A percentile compares a stretch with the other conserved stretches of the same genome.
phyloP scores from a whole-genome alignment of 495 filamentous ascomycete species.

The Penicillium pancosmium region DNA sequence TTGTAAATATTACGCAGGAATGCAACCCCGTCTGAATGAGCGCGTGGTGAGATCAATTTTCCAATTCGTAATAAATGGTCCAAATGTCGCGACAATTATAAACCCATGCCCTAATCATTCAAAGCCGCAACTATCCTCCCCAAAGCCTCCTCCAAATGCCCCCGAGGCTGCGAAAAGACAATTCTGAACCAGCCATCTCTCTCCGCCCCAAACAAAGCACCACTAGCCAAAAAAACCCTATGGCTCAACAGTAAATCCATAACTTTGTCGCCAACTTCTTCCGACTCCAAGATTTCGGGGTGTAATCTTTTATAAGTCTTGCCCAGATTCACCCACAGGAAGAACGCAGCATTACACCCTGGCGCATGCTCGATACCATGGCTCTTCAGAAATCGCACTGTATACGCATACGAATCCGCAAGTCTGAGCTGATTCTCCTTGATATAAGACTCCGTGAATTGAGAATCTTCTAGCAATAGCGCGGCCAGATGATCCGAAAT shows the following conservation, averaged over 20 bases:
- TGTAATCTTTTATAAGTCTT: conserved; percentile 35
- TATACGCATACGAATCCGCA: conserved; percentile 36
- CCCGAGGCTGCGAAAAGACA: conserved; percentile 48
- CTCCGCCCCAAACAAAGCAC: conserved; percentile 46
- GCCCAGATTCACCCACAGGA: conserved; percentile 62
- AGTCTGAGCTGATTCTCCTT: conserved; percentile 41
- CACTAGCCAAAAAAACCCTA: conserved; percentile 49
- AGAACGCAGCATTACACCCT: conserved; percentile 55
- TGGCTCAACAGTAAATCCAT: conserved; percentile 38
- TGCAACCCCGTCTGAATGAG: no score
- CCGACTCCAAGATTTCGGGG: conserved; percentile 26
- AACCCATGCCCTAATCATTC: neutral
- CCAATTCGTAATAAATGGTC: no score
- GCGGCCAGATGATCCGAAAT: conserved; percentile 47
- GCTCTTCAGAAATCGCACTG: conserved; percentile 36
- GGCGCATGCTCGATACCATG: conserved; percentile 44
- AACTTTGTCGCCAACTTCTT: conserved; percentile 25
- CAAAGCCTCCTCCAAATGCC: conserved; percentile 44
- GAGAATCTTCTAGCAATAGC: conserved; percentile 49
- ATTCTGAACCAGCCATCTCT: conserved; percentile 55
- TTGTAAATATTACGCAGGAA: no score
- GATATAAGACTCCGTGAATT: conserved; percentile 50
- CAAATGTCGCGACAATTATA: neutral
- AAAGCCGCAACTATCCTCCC: conserved; percentile 39
- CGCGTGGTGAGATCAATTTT: no score